Evolutionary conservation across 1,284 basidiomycete species (phyloP).

Genomic region (Fomitopsis betulina): DNA sequence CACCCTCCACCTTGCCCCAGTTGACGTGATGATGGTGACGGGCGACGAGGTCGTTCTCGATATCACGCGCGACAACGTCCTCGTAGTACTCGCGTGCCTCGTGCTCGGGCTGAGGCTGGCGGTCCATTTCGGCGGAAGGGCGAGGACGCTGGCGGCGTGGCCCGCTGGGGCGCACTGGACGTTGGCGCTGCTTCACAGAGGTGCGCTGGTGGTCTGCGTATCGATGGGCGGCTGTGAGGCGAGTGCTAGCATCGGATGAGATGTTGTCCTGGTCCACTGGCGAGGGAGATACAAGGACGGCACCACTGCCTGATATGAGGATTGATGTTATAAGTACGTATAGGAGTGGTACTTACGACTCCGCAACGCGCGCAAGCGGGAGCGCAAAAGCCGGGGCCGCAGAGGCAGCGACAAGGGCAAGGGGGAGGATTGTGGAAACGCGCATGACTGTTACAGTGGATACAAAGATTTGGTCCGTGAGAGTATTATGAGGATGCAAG

Average conservation of each 20-base stretch:
- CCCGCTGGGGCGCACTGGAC: not conserved
- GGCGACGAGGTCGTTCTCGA: no score
- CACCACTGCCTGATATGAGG: not conserved
- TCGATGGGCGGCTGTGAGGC: not conserved
- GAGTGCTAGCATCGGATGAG: no score
- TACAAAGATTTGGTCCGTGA: not conserved
- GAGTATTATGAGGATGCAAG: not conserved
- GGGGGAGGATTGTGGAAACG: not conserved
- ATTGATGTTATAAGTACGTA: not conserved
- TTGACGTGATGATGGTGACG: no score
- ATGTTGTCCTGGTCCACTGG: no score
- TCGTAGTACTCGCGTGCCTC: no score
- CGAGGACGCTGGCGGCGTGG: not conserved
- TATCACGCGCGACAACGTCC: no score
- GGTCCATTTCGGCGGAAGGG: not conserved
- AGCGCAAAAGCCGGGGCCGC: not conserved
- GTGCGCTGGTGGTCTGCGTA: not conserved
- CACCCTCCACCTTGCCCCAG: no score
- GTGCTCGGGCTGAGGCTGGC: not conserved
- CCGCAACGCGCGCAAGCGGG: not conserved
- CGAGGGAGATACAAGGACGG: no score
- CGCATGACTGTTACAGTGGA: not conserved
- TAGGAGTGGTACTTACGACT: not conserved
- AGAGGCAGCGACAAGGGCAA: not conserved
- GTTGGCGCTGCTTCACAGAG: not conserved